phyloP scores from a whole-genome alignment of 1,284 basidiomycete species.

The Volvariella volvacea region DNA sequence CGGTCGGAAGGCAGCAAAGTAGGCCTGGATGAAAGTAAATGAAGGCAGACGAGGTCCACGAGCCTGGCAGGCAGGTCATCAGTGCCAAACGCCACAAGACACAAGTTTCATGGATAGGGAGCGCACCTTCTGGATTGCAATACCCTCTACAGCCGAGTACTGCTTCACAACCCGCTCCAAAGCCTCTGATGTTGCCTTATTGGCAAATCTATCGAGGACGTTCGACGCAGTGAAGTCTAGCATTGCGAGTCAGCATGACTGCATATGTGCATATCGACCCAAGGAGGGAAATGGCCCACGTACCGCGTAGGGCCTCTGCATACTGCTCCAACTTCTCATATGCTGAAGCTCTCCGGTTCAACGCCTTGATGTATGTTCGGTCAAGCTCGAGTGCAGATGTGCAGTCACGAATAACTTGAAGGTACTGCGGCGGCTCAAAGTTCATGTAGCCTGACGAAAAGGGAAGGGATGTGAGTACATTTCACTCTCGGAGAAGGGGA shows the following conservation, averaged over 20 bases:
- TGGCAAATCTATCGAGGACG: slow-evolving; percentile 91
- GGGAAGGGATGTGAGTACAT: too few species aligned
- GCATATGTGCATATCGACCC: background rate
- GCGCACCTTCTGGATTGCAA: slow-evolving; percentile 60
- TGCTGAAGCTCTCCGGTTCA: slow-evolving; percentile 89
- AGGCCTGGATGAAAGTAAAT: slow-evolving; percentile 90
- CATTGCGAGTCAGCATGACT: too few species aligned
- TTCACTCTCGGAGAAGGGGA: too few species aligned
- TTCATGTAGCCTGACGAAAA: slow-evolving; percentile 76
- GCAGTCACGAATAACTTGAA: slow-evolving; percentile 88
- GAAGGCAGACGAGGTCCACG: slow-evolving; percentile 87
- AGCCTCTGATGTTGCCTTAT: slow-evolving; percentile 70
- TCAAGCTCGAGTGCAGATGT: slow-evolving; percentile 86
- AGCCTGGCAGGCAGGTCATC: slow-evolving; percentile 33
- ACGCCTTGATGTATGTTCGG: slow-evolving; percentile 86
- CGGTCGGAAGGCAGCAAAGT: slow-evolving; percentile 94
- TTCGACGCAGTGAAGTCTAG: slow-evolving; percentile 94
- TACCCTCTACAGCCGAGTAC: slow-evolving; percentile 68
- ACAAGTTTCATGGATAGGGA: background rate
- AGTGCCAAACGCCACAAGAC: too few species aligned
- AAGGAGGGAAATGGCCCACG: background rate
- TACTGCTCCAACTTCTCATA: slow-evolving; percentile 74
- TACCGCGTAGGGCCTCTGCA: slow-evolving; percentile 77
- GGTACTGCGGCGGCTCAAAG: slow-evolving; percentile 78
- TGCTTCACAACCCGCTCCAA: slow-evolving; percentile 94